Evolutionary conservation across 2,329 filamentous ascomycete genomes (phyloP).

Genomic region (Fusarium temperatum): DNA sequence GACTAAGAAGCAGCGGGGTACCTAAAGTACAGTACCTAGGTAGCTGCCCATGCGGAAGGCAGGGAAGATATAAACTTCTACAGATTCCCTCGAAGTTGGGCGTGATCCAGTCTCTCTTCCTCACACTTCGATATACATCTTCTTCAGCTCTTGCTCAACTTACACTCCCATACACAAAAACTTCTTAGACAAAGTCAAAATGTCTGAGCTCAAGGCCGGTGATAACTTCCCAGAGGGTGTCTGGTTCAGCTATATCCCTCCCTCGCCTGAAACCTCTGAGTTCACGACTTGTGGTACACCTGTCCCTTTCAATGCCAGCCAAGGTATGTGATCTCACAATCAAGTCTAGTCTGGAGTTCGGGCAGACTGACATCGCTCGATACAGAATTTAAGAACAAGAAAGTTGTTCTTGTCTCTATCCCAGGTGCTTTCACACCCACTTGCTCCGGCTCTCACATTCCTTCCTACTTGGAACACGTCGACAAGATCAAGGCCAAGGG

Average conservation of each 20-base stretch:
- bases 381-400: slow-evolving; percentile 65
- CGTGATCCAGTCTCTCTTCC: not conserved
- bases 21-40: no score
- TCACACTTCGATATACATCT: slow-evolving; percentile 1
- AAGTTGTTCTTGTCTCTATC: slow-evolving; percentile 64
- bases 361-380: not conserved
- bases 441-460: slow-evolving; percentile 83
- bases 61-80: slow-evolving; percentile 28
- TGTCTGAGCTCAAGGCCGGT: slow-evolving; percentile 78
- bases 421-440: slow-evolving; percentile 85
- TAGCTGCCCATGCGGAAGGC: not conserved
- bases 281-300: slow-evolving; percentile 83
- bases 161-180: not conserved
- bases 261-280: slow-evolving; percentile 71
- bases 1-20: slow-evolving; percentile 7
- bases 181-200: slow-evolving; percentile 38
- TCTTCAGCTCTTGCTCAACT: not conserved
- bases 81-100: slow-evolving; percentile 6
- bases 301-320: slow-evolving; percentile 80
- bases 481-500: slow-evolving; percentile 79
- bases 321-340: slow-evolving; percentile 58
- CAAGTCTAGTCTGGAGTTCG: slow-evolving; percentile 3
- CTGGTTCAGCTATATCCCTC: slow-evolving; percentile 85
- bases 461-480: slow-evolving; percentile 79
- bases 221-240: slow-evolving; percentile 85